These are phyloP conservation scores for Entomortierella beljakovae DNA, from an alignment of 192 early-diverging fungal species.

Conservation along the genomic window DNA sequence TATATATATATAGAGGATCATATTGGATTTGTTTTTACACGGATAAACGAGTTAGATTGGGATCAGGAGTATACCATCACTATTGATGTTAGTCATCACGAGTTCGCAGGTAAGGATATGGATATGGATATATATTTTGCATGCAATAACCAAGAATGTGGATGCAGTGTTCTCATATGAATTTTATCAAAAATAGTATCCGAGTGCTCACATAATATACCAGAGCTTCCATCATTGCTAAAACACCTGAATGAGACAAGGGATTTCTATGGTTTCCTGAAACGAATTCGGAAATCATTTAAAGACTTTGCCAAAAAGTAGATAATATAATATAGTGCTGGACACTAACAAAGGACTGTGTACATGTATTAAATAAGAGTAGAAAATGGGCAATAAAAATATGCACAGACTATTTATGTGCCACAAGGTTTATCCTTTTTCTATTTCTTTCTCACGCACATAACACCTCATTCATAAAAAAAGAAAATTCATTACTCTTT, in stretches of 20 bases:
- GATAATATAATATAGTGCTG: background rate
- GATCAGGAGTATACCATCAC: slow-evolving; percentile 62
- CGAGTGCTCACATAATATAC: slow-evolving; percentile 64
- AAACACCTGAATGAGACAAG: slow-evolving; percentile 68
- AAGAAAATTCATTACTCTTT: background rate
- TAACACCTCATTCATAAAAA: background rate
- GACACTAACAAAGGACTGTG: background rate
- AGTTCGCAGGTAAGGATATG: slow-evolving; percentile 59
- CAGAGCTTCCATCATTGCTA: slow-evolving; percentile 57
- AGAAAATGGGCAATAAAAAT: too few species aligned
- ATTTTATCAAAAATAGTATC: slow-evolving; percentile 39
- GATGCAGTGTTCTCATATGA: background rate
- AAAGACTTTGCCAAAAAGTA: slow-evolving; percentile 50
- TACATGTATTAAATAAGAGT: too few species aligned
- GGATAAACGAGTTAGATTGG: slow-evolving; percentile 69
- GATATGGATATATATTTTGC: background rate
- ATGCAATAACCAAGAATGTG: background rate
- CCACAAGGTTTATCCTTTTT: background rate
- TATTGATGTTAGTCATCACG: slow-evolving; percentile 66
- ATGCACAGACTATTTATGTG: too few species aligned
- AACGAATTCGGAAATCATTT: slow-evolving; percentile 72
- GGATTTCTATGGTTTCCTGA: slow-evolving; percentile 80
- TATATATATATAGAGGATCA: slow-evolving; percentile 51
- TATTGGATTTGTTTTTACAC: slow-evolving; percentile 75
- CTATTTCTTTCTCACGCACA: background rate